Base-by-base conservation (phyloP, 441 rosid species). In the Croton setiger region DNA sequence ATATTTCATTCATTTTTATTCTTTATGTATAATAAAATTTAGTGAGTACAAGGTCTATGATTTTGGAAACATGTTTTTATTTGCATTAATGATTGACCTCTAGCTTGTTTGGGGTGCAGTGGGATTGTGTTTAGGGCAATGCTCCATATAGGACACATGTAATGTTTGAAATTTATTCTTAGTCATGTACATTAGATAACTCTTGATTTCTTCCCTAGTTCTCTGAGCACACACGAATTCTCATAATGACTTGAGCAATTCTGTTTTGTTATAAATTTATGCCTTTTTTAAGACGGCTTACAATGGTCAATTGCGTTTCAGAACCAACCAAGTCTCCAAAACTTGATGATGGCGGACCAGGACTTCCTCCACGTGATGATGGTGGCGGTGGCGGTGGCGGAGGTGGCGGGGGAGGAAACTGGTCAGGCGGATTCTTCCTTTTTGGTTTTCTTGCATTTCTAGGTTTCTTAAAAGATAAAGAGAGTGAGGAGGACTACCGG, bases 331-430 rank as follows among this genome's bases (percentile, higher is more conserved):
- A 63, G 60, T 68, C 93, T 2, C 98, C 96, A 11, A 74, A 83
- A 69, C 78, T 90, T 1, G 91, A 89, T 45, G 93, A 85, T 64
- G 96, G 96, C 20, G 96, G 93, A 56, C 81, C 88, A 65, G 93
- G 87, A 10, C 82, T 90, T n/a, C 91, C 93, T 0, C 97, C 96
- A 43, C 79, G 88, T 2, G 86, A 82, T 76, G 91, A 86, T 47
- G 93, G 78, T 53, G 98, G 81, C n/a, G 96, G 89, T 17, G 98
- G 97, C 0, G 98, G 96, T 0, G 98, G 95, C 0, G 93, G 98
- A 0, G 97, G 97, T 55, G 94, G 97, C 0, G 97, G 93, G 3
- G 98, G 97, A 3, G 96, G 92, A 56, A 86, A 84, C 82, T 86
- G 81, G 81, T 90, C 96, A 0, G 98, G 98, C 11, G 98, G 98